Base-by-base conservation (phyloP, 1,139 yeast genomes). In the Kurtzmaniella quercitrusa region DNA sequence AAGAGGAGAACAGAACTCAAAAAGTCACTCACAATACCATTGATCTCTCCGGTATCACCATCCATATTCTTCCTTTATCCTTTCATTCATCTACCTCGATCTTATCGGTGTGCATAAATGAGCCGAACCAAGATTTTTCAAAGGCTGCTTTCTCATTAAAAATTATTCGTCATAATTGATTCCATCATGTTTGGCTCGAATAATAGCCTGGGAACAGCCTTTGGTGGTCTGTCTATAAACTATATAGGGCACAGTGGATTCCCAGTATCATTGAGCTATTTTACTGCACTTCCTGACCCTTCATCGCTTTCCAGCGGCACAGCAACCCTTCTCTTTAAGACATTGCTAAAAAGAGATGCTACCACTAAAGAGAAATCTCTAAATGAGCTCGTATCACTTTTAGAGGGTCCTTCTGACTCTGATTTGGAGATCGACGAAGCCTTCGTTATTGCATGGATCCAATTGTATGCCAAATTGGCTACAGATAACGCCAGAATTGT, bases 281-380 rank as follows among this genome's bases (percentile, higher is more conserved):
- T 88, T 53, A 81, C 89, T 3, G 94, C 90, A 2, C 63, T 84
- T 12, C 95, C 95, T 0, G 94, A 88, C 53, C 77, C 82, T 2
- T 70, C 73, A 33, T 55, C 63, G n/a, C 60, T 91, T n/a, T 50
- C 64, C 2, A 75, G 81, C 44, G 72, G 91, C n/a, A 75, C 76
- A 21, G 57, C 86, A 44, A 76, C 76, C 34, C 71, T 91, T 16
- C 68, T 82, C 11, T 85, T 90, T 68, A 90, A 87, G 58, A 79
- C 85, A 14, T 63, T 91, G 39, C 58, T 83, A 57, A 91, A 90
- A 60, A 80, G 86, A 56, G 96, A 90, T 55, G 75, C 85, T 12
- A 82, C 81, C 18, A 93, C 98, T 0, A 86, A 83, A 57, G 96
- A 89, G 54, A 86, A 84, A 56, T 90, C 95, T 0, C 65, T 89